phyloP scores from a whole-genome alignment of 352 stramenopile species.

The Phytophthora pisi region DNA sequence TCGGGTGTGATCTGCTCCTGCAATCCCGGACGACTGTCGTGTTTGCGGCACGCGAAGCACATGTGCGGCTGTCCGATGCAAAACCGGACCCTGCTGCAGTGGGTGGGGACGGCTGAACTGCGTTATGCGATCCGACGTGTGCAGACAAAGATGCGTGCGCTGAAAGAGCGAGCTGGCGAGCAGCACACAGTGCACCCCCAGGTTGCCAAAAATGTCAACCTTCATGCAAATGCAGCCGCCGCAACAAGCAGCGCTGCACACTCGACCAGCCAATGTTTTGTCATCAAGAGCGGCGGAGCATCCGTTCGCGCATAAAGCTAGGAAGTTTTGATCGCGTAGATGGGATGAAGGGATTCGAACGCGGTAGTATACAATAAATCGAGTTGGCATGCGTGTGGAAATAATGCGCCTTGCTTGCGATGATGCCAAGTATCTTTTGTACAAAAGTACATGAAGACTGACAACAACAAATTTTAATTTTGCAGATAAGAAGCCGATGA shows the following conservation, averaged over 20 bases:
- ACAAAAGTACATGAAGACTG: too few species aligned
- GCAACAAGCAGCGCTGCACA: neutral
- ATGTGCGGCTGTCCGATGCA: conserved; percentile 69
- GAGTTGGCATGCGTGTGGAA: too few species aligned
- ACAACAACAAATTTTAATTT: conserved; percentile 1
- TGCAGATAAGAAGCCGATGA: conserved; percentile 4
- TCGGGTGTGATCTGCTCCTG: conserved; percentile 77
- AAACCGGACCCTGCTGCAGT: conserved; percentile 68
- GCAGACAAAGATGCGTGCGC: conserved; percentile 61
- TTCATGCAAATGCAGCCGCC: neutral
- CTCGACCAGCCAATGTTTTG: conserved; percentile 11
- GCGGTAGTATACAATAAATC: too few species aligned
- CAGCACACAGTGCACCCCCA: neutral
- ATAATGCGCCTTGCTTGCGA: too few species aligned
- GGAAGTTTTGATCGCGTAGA: neutral
- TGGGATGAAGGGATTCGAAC: too few species aligned
- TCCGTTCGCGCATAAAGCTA: conserved; percentile 17
- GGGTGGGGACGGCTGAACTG: conserved; percentile 63
- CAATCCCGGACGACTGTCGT: conserved; percentile 61
- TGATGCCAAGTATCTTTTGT: too few species aligned
- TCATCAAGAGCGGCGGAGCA: conserved; percentile 12
- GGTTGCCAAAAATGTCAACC: neutral
- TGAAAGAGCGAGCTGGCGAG: conserved; percentile 22
- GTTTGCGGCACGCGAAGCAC: conserved; percentile 62
- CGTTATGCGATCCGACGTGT: conserved; percentile 76